phyloP scores from a whole-genome alignment of 2,329 filamentous ascomycete genomes.

The Cercospora janseana region DNA sequence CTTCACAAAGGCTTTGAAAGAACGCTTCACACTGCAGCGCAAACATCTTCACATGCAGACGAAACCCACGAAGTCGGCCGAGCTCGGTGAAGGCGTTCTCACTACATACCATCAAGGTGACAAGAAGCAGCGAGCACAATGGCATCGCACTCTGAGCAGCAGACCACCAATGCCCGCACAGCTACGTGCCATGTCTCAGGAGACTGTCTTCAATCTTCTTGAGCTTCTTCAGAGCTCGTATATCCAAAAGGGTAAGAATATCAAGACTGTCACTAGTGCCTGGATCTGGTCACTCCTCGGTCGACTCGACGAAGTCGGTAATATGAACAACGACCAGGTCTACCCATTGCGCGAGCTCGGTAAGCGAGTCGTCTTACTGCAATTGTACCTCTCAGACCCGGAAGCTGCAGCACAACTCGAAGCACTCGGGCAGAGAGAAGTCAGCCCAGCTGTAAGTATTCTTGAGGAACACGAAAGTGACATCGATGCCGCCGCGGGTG shows the following conservation, averaged over 20 bases:
- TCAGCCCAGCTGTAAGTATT: slow-evolving; percentile 23
- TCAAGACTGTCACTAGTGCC: slow-evolving; percentile 66
- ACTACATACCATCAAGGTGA: slow-evolving; percentile 55
- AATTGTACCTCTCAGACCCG: slow-evolving; percentile 32
- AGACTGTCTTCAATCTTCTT: slow-evolving; percentile 64
- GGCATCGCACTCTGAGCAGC: slow-evolving; percentile 43
- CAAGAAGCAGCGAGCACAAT: slow-evolving; percentile 57
- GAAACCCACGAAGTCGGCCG: slow-evolving; percentile 52
- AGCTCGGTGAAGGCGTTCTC: slow-evolving; percentile 55
- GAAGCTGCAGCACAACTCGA: slow-evolving; percentile 32
- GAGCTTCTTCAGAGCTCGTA: slow-evolving; percentile 60
- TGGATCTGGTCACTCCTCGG: slow-evolving; percentile 87
- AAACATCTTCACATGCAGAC: slow-evolving; percentile 57
- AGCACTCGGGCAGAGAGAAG: slow-evolving; percentile 17
- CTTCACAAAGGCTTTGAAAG: slow-evolving; percentile 66
- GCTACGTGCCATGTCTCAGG: slow-evolving; percentile 58
- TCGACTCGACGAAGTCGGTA: slow-evolving; percentile 64
- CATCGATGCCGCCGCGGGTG: slow-evolving; percentile 40
- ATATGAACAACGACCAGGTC: slow-evolving; percentile 72
- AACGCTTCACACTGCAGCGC: slow-evolving; percentile 66
- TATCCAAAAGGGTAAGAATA: slow-evolving; percentile 57
- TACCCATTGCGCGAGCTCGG: slow-evolving; percentile 75
- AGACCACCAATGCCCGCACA: slow-evolving; percentile 51
- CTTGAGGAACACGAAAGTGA: slow-evolving; percentile 33
- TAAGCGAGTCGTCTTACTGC: slow-evolving; percentile 58